Conservation (phyloP, 352 stramenopile genomes). For the Phytophthora ramorum region DNA sequence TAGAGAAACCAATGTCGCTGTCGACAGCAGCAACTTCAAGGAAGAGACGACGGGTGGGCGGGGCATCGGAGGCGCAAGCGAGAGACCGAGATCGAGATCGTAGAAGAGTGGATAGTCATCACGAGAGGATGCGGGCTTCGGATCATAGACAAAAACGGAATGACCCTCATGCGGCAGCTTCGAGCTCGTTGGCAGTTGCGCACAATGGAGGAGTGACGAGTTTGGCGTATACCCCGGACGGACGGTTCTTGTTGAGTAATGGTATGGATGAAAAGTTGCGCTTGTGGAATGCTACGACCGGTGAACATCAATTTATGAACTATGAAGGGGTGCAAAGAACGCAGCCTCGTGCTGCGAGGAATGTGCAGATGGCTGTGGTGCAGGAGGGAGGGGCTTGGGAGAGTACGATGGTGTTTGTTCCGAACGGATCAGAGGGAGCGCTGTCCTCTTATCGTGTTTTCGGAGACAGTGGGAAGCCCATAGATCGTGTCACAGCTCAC, state of each 20-base stretch:
- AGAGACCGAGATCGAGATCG: slow-evolving; percentile 32
- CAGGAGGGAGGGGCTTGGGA: slow-evolving; percentile 61
- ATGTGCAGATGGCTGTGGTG: slow-evolving; percentile 63
- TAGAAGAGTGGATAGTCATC: slow-evolving; percentile 27
- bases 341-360: slow-evolving; percentile 40
- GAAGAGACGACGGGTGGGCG: slow-evolving; percentile 39
- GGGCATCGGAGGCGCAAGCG: slow-evolving; percentile 28
- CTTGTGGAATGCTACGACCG: slow-evolving; percentile 67
- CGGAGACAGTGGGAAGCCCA: slow-evolving; percentile 41
- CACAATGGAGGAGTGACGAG: slow-evolving; percentile 63
- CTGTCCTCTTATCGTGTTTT: slow-evolving; percentile 62
- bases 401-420: slow-evolving; percentile 67
- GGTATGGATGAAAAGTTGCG: slow-evolving; percentile 65
- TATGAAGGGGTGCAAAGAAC: slow-evolving; percentile 52
- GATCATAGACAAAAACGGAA: slow-evolving; percentile 33
- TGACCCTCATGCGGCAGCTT: slow-evolving; percentile 65
- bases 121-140: slow-evolving; percentile 12
- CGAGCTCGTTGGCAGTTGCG: slow-evolving; percentile 54
- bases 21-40: slow-evolving; percentile 31
- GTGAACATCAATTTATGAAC: slow-evolving; percentile 76
- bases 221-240: slow-evolving; percentile 71
- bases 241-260: slow-evolving; percentile 67
- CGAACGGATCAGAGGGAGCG: slow-evolving; percentile 59
- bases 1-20: slow-evolving; percentile 43
- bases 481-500: slow-evolving; percentile 53